Evolutionary conservation across 225 moss, liverwort and hornwort genomes (phyloP), one percentile per base, ranked within the genome.

Genomic region (Asterella californica): DNA sequence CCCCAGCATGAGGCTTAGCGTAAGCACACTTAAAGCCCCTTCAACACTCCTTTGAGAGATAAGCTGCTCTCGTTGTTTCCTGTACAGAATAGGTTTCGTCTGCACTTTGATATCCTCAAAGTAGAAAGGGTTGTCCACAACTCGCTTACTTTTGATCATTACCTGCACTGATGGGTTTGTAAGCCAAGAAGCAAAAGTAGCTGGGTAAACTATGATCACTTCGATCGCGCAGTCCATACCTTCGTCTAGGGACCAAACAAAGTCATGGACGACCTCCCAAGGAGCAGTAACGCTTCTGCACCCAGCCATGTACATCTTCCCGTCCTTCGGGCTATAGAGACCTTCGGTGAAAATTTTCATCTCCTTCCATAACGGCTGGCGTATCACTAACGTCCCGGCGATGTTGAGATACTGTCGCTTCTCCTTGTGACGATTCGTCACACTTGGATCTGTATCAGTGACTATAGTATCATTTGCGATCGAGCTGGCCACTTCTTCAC

Each of bases 231-330:
- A 90, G 62, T 90, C 90, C 82, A 88, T 83, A 24, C 88, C 87
- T 6, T 86, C 82, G 2, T 70, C 55, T 0, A 90, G 79, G 46
- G 81, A 78, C 47, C 29, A 81, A 0, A 37, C 53, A 48, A 61
- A 72, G 0, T 83, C 88, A 19, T 70, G 38, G 21, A 90, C 82
- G 18, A 83, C n/a, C 62, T 78, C 74, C 88, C 84, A 90, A 38
- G 83, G 59, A 19, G 61, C 88, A 53, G 79, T 81, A 37, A 90
- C 76, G 17, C 55, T 71, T 67, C 90, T 79, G 79, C 90, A 90
- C 11, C 90, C 90, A 38, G 83, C 81, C 90, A 90, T 90, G 79
- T 88, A 90, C 88, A 90, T 79, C 37, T 83, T 86, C 29, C 90
- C 90, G 45, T 86, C 54, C 78, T 65, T 74, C 15, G 90, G 90